A percentile compares a stretch with the other conserved stretches of the same genome.
phyloP scores from a whole-genome alignment of 805 yeast species.

The Candida michaelii region DNA sequence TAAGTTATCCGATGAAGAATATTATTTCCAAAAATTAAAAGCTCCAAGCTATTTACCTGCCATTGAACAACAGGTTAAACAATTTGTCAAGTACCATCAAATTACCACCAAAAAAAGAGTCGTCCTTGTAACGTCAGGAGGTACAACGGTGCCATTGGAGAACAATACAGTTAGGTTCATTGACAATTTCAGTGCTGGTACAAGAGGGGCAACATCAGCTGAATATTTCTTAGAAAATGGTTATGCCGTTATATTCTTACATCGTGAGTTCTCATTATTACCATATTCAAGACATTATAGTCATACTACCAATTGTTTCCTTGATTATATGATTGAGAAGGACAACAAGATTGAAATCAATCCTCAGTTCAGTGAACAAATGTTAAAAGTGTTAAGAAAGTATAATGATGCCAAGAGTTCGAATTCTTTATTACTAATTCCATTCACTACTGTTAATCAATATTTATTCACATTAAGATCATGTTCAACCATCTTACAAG shows the following conservation, averaged over 20 bases:
- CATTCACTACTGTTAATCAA: slow-evolving; percentile 94
- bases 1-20: slow-evolving; percentile 64
- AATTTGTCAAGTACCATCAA: slow-evolving; percentile 60
- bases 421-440: slow-evolving; percentile 63
- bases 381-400: slow-evolving; percentile 60
- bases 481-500: slow-evolving; percentile 59
- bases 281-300: slow-evolving; percentile 92
- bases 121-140: slow-evolving; percentile 91
- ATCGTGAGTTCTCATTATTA: slow-evolving; percentile 85
- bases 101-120: slow-evolving; percentile 47
- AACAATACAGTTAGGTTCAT: slow-evolving; percentile 95
- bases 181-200: slow-evolving; percentile 96
- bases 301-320: slow-evolving; percentile 78
- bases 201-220: slow-evolving; percentile 95
- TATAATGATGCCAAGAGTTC: slow-evolving; percentile 51
- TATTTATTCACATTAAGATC: slow-evolving; percentile 80
- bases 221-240: slow-evolving; percentile 84
- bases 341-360: slow-evolving; percentile 61
- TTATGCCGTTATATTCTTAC: slow-evolving; percentile 89
- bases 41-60: slow-evolving; percentile 74
- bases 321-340: slow-evolving; percentile 72
- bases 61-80: slow-evolving; percentile 53
- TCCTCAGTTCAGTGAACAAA: slow-evolving; percentile 56
- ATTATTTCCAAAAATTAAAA: slow-evolving; percentile 67
- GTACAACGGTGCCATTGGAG: slow-evolving; percentile 96